Evolutionary conservation across 176 grass and related monocot genomes (phyloP).

Genomic region (Zizania latifolia): DNA sequence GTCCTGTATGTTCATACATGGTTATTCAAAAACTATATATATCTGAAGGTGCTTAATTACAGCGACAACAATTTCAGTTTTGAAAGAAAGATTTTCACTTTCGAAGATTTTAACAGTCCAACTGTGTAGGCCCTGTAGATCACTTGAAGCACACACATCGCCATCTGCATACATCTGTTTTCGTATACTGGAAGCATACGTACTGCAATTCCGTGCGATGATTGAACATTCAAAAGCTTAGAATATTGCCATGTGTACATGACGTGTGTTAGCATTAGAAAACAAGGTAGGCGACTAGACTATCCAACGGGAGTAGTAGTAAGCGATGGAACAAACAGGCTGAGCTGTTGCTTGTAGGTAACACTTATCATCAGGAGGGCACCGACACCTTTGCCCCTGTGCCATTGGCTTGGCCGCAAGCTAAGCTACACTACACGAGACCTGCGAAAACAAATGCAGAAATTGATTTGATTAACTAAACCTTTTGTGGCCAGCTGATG

Average conservation of each 20-base stretch:
- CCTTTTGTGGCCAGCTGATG: slow-evolving; percentile 6
- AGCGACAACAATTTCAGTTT: no score
- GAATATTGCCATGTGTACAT: slow-evolving; percentile 47
- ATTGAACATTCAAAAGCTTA: slow-evolving; percentile 17
- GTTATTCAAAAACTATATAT: no score
- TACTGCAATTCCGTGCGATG: slow-evolving; percentile 28
- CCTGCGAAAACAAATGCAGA: not conserved
- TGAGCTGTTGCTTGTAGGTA: slow-evolving; percentile 57
- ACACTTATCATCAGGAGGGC: not conserved
- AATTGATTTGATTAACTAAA: not conserved
- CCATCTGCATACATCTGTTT: slow-evolving; percentile 6
- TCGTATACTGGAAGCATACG: slow-evolving; percentile 35
- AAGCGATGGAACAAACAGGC: slow-evolving; percentile 10
- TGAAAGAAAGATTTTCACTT: not conserved
- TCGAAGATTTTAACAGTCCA: not conserved
- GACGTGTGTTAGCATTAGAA: slow-evolving; percentile 25
- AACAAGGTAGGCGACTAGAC: not conserved
- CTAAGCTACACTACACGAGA: not conserved
- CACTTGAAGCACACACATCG: slow-evolving; percentile 1
- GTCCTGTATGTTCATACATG: not conserved
- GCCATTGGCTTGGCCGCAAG: slow-evolving; percentile 4
- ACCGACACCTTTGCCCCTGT: slow-evolving; percentile 35
- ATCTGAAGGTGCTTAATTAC: not conserved
- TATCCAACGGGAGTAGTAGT: not conserved
- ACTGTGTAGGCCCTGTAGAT: not conserved